Evolutionary conservation across 257 asterid species (phyloP).

Genomic region (Echites panduratus): DNA sequence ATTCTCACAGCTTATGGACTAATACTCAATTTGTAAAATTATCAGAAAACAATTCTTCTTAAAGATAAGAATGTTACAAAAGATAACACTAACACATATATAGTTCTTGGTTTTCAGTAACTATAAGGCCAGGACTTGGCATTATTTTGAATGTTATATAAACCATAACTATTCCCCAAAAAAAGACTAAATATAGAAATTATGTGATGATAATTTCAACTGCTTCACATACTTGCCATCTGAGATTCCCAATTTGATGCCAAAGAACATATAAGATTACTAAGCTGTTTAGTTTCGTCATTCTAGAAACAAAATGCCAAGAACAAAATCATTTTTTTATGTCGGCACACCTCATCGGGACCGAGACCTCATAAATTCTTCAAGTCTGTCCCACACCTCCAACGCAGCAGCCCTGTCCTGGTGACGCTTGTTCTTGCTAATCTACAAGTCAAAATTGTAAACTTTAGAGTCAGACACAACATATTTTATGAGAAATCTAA

Average conservation of each 20-base stretch:
- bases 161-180: background rate
- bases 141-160: background rate
- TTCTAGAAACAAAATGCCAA: background rate
- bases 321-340: background rate
- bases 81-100: background rate
- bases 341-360: slow-evolving; percentile 53
- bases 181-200: background rate
- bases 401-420: slow-evolving; percentile 99
- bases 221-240: slow-evolving; percentile 1
- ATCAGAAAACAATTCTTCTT: background rate
- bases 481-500: background rate
- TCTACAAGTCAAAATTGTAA: slow-evolving; percentile 37
- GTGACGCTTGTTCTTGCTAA: slow-evolving; percentile 93
- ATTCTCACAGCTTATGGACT: background rate
- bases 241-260: background rate
- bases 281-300: background rate
- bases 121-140: background rate
- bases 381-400: slow-evolving; percentile 99
- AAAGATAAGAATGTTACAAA: background rate
- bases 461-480: background rate
- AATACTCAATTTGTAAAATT: background rate
- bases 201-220: background rate
- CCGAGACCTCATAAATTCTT: slow-evolving; percentile 96
- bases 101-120: background rate
- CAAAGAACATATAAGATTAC: background rate